These are phyloP conservation scores for Lepidium africanum DNA, from an alignment of 345 rosid species.

Conservation along the genomic window DNA sequence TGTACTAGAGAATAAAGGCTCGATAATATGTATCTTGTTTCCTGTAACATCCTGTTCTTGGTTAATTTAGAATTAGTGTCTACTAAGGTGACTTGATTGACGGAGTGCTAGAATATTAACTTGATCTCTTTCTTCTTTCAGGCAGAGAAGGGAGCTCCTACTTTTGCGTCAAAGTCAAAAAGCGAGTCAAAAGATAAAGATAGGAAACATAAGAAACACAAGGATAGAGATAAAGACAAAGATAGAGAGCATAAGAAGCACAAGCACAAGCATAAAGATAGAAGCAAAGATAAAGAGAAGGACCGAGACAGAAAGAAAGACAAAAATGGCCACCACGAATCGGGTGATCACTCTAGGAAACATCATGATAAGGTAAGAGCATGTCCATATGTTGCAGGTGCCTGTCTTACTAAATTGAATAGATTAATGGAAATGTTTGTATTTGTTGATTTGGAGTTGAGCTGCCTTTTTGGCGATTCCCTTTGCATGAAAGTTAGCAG, in stretches of 20 bases:
- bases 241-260: conserved; percentile 91
- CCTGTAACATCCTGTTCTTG: not conserved
- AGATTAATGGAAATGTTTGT: not conserved
- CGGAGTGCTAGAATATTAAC: not conserved
- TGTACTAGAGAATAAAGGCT: not conserved
- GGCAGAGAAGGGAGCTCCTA: conserved; percentile 80
- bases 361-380: conserved; percentile 78
- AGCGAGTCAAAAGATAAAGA: conserved; percentile 74
- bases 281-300: conserved; percentile 72
- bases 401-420: not conserved
- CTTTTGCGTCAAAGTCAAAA: conserved; percentile 61
- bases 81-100: not conserved
- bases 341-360: conserved; percentile 75
- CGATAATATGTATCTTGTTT: not conserved
- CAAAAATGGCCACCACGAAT: conserved; percentile 69
- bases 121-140: conserved; percentile 9
- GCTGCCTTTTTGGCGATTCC: not conserved
- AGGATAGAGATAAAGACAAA: conserved; percentile 76
- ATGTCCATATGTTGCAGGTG: conserved; percentile 12
- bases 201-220: conserved; percentile 88
- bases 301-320: conserved; percentile 78
- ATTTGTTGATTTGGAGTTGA: not conserved
- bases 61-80: not conserved
- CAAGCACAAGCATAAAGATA: conserved; percentile 78
- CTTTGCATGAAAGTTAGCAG: not conserved